phyloP scores from a whole-genome alignment of 2,329 filamentous ascomycete genomes.

The Aspergillus viridinutans region DNA sequence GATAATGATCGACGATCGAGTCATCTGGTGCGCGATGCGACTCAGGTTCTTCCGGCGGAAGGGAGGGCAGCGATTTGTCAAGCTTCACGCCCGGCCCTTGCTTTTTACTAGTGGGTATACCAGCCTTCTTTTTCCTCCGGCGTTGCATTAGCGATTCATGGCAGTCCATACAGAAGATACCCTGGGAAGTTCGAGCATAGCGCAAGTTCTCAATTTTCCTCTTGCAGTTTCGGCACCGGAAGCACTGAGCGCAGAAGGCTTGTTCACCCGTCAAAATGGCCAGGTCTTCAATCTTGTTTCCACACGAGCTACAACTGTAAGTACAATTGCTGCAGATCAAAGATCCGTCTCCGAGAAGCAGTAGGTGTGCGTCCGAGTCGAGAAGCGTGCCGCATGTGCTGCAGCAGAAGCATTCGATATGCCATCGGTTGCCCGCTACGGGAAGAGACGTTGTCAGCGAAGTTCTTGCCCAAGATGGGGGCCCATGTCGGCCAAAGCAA shows the following conservation, averaged over 20 bases:
- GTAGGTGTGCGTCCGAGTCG: constrained; percentile 95
- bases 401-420: constrained; percentile 98
- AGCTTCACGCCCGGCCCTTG: constrained; percentile 55
- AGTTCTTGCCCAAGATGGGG: constrained; percentile 12
- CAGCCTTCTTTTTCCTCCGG: constrained; percentile 77
- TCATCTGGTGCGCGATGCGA: constrained; percentile 55
- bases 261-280: constrained; percentile 97
- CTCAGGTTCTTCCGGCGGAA: constrained; percentile 68
- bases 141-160: constrained; percentile 95
- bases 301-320: constrained; percentile 95
- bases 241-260: constrained; percentile 95
- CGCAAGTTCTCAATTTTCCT: constrained; percentile 96
- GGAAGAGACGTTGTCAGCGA: constrained; percentile 25
- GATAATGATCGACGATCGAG: constrained; percentile 58
- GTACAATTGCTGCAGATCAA: constrained; percentile 99
- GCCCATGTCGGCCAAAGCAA: constrained; percentile 5
- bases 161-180: constrained; percentile 99
- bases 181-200: constrained; percentile 95
- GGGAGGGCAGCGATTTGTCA: constrained; percentile 88
- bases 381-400: constrained; percentile 92
- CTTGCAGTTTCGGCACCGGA: constrained; percentile 97
- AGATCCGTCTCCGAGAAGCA: constrained; percentile 94
- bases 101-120: constrained; percentile 41
- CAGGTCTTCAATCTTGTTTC: constrained; percentile 96
- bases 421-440: constrained; percentile 90